Conservation (phyloP, 192 early-diverging fungal species). For the Podila epigama region DNA sequence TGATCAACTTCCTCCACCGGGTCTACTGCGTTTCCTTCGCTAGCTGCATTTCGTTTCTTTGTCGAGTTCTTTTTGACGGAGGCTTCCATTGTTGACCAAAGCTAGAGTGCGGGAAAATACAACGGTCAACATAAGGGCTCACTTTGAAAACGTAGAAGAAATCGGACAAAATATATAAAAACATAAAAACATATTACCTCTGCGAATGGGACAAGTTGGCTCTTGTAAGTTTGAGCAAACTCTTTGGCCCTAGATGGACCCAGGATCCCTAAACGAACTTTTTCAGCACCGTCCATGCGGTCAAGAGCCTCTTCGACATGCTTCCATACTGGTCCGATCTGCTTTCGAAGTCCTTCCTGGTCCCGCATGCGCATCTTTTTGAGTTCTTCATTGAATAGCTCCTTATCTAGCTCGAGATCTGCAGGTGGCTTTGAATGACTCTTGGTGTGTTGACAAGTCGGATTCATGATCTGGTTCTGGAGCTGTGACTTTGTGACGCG, state of each 20-base stretch:
- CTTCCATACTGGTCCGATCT: conserved; percentile 72
- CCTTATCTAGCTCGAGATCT: conserved; percentile 73
- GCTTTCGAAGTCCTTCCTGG: conserved; percentile 62
- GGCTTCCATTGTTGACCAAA: conserved; percentile 33
- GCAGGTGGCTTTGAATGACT: conserved; percentile 69
- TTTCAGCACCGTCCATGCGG: conserved; percentile 45
- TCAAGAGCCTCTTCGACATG: conserved; percentile 52
- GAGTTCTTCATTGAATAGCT: conserved; percentile 73
- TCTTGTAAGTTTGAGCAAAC: conserved; percentile 49
- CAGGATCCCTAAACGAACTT: conserved; percentile 41
- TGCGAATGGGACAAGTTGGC: conserved; percentile 33
- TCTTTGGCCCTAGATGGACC: conserved; percentile 32
- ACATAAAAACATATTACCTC: conserved; percentile 10
- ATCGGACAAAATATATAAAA: no score
- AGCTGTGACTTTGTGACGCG: conserved; percentile 71
- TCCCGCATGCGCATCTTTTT: conserved; percentile 59
- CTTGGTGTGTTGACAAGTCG: conserved; percentile 74
- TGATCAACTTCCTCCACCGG: conserved; percentile 34
- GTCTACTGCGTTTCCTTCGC: conserved; percentile 6
- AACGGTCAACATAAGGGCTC: neutral
- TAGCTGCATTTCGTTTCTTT: conserved; percentile 20
- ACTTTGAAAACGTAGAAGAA: no score
- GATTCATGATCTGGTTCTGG: conserved; percentile 70
- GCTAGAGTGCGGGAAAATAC: neutral
- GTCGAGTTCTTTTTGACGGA: conserved; percentile 25